Evolutionary conservation across 495 filamentous ascomycete genomes (phyloP), one percentile per base, ranked within the genome.

Genomic region (Neurospora sp.): DNA sequence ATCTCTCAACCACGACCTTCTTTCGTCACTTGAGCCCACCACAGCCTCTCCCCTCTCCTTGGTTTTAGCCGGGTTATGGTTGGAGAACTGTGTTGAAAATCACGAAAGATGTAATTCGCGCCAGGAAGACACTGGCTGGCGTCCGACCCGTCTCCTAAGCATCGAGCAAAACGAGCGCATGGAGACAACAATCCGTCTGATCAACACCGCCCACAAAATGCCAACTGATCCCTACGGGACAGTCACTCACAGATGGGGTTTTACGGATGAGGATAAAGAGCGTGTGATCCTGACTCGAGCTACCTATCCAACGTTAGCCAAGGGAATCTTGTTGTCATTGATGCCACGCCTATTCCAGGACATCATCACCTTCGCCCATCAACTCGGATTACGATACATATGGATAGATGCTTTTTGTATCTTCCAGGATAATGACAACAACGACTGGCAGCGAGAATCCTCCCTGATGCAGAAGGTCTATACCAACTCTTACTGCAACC

Each of bases 381-480:
- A 59, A 35, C 35, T 71, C 12, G 70, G 40, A 8, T 27, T 71
- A 22, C n/a, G 16, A 18, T 53, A 71, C 70, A 59, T 71, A 7
- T 71, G 44, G 44, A 47, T 47, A 0, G 44, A 47, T 47, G 44
- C 44, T 9, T 47, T 47, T 47, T 47, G 44, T 10, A 71, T 71
- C 39, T 27, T 71, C 41, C 70, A 71, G 70, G 70, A 71, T 20
- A 14, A 53, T 8, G 12, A 71, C 18, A 41, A 39, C 12, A 18
- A 35, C 16, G 70, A 71, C 22, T 71, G 70, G 70, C n/a, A 71
- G 7, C 70, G 40, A 20, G 70, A 71, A 47, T 39, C 70, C 1
- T 71, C 70, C 22, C n/a, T 45, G 37, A 71, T 71, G 70, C 70
- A 71, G 16, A 27, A 31, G 16, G 70, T 71, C 40, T 71, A 71